Evolutionary conservation across 73 alveolate species (phyloP).

Genomic region (Symbiodinium pilosum): DNA sequence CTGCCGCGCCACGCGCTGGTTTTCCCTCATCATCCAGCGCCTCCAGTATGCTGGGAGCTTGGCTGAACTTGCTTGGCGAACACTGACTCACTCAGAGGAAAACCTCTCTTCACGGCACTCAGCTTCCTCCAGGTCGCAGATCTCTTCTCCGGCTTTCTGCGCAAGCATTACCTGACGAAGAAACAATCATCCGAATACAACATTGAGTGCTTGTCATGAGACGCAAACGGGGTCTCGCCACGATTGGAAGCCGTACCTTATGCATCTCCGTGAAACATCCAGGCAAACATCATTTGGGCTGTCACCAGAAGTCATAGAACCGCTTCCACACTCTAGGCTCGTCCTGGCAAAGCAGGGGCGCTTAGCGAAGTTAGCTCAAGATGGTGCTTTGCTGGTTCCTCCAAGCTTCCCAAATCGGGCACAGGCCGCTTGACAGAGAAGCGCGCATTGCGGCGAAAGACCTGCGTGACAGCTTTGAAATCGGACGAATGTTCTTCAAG

Average conservation of each 20-base stretch:
- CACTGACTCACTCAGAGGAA: no score
- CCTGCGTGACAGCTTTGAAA: neutral
- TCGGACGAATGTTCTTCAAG: neutral
- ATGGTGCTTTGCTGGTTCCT: no score
- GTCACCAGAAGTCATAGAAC: conserved; percentile 65
- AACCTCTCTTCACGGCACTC: conserved; percentile 92
- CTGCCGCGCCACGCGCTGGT: conserved; percentile 61
- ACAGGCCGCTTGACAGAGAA: conserved; percentile 65
- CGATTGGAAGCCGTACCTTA: conserved; percentile 30
- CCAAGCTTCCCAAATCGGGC: conserved; percentile 65
- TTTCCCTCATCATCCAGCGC: conserved; percentile 90
- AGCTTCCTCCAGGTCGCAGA: conserved; percentile 74
- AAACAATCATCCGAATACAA: no score
- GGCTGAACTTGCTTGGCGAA: no score
- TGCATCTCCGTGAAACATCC: no score
- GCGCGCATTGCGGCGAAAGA: conserved; percentile 77
- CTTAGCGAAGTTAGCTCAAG: no score
- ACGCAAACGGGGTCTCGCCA: conserved; percentile 51
- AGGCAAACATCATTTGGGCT: no score
- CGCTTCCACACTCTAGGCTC: conserved; percentile 58
- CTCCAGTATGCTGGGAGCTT: neutral
- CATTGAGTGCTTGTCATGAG: neutral
- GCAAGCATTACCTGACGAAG: conserved; percentile 61
- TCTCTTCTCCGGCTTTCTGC: conserved; percentile 76
- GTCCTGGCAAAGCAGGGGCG: conserved; percentile 34